Evolutionary conservation across 148 eudicot genomes (phyloP).

Genomic region (Talinum fruticosum): DNA sequence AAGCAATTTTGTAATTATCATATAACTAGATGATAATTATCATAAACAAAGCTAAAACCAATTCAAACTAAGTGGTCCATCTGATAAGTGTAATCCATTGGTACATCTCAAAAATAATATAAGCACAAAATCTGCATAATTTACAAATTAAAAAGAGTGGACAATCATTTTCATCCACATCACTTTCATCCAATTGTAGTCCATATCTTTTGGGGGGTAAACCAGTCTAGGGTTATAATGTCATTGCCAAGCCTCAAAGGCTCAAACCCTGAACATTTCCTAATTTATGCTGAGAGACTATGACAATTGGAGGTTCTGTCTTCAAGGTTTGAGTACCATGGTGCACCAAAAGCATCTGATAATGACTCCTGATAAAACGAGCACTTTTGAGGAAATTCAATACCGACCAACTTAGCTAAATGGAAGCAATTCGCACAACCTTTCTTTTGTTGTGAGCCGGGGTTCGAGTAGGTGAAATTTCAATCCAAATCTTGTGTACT

Average conservation of each 20-base stretch:
- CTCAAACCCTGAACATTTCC: background rate
- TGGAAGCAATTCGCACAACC: background rate
- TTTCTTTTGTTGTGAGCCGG: too few relatives aligned
- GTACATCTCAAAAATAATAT: conserved; percentile 5
- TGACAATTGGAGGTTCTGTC: background rate
- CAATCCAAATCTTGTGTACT: too few relatives aligned
- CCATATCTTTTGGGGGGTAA: background rate
- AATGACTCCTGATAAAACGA: background rate
- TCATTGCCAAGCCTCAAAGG: background rate
- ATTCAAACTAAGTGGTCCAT: conserved; percentile 11
- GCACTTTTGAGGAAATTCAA: too few relatives aligned
- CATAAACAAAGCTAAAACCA: conserved; percentile 14
- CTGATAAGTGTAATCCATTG: conserved; percentile 15
- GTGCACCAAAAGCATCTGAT: background rate
- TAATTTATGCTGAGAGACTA: background rate
- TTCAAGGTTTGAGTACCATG: too few relatives aligned
- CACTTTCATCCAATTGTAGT: background rate
- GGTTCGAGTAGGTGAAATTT: too few relatives aligned
- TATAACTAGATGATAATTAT: background rate
- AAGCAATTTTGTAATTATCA: conserved; percentile 8
- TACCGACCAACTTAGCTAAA: background rate
- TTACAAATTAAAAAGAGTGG: background rate
- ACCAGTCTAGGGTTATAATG: too few relatives aligned
- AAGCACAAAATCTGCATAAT: background rate
- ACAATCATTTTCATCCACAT: background rate